Evolutionary conservation across 805 yeast species (phyloP).

Genomic region (Kodamaea lidongshanica): DNA sequence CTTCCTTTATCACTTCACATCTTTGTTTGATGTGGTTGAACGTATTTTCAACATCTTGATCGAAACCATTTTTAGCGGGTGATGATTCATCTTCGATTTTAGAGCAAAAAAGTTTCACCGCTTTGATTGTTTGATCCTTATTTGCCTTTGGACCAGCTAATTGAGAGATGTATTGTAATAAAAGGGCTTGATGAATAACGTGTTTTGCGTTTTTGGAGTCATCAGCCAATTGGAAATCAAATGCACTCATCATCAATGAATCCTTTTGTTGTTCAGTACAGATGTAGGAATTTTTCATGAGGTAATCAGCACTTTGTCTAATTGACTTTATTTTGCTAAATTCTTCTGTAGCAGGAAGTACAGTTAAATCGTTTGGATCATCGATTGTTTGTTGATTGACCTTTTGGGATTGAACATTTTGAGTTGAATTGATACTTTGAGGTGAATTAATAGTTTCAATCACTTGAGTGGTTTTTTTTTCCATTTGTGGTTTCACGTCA

Average conservation of each 20-base stretch:
- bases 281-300: constrained; percentile 58
- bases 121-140: constrained; percentile 30
- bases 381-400: constrained; percentile 1
- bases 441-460: constrained; percentile 23
- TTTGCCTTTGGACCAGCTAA: constrained; percentile 29
- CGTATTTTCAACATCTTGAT: constrained; percentile 69
- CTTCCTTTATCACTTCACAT: constrained; percentile 59
- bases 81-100: constrained; percentile 47
- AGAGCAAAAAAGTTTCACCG: constrained; percentile 59
- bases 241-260: constrained; percentile 87
- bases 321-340: constrained; percentile 55
- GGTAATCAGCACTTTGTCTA: constrained; percentile 44
- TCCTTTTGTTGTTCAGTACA: constrained; percentile 83
- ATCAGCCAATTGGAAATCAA: constrained; percentile 69
- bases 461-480: constrained; percentile 8
- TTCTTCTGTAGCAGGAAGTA: constrained; percentile 49
- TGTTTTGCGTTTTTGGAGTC: constrained; percentile 50
- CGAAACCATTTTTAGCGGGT: constrained; percentile 66
- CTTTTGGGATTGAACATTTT: neutral
- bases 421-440: neutral
- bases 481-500: constrained; percentile 14
- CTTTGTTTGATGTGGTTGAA: constrained; percentile 68
- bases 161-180: constrained; percentile 65
- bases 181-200: constrained; percentile 72
- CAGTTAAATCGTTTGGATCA: constrained; percentile 6